phyloP scores from a whole-genome alignment of 1,284 basidiomycete species.

The Cutaneotrichosporon sp. region DNA sequence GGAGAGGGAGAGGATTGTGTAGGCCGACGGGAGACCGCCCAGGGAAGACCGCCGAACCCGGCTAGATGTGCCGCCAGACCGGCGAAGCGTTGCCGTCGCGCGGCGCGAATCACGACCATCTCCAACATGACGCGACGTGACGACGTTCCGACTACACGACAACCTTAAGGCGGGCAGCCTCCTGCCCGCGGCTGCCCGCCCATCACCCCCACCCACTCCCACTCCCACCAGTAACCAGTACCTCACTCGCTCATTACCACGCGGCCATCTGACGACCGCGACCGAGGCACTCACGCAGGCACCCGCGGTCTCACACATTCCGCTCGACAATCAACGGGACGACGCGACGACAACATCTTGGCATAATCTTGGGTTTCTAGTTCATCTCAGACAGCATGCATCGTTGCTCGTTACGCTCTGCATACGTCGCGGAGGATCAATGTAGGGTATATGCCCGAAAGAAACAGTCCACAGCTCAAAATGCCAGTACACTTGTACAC shows the following conservation, averaged over 20 bases:
- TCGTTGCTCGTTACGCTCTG: slow-evolving; percentile 10
- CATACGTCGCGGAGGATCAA: slow-evolving; percentile 14
- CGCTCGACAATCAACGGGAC: not conserved
- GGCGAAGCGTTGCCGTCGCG: no score
- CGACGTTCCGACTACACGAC: no score
- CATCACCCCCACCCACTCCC: not conserved
- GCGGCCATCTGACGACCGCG: not conserved
- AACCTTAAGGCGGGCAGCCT: not conserved
- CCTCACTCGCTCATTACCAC: not conserved
- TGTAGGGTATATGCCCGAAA: slow-evolving; percentile 14
- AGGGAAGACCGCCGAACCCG: no score
- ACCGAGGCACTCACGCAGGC: not conserved
- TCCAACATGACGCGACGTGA: not conserved
- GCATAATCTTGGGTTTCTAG: not conserved
- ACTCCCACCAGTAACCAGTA: no score
- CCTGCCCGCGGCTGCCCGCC: not conserved
- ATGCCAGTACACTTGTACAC: slow-evolving; percentile 7
- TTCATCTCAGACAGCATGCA: slow-evolving; percentile 1
- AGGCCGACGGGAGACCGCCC: no score
- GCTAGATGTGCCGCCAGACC: no score
- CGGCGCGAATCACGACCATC: no score
- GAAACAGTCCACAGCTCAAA: slow-evolving; percentile 15
- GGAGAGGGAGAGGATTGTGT: no score
- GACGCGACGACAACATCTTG: not conserved
- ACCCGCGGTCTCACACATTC: not conserved